Percentiles rank a stretch among this genome's conserved stretches.
Evolutionary conservation across 176 grass and related monocot species (phyloP).

Genomic region (Thinopyrum elongatum): DNA sequence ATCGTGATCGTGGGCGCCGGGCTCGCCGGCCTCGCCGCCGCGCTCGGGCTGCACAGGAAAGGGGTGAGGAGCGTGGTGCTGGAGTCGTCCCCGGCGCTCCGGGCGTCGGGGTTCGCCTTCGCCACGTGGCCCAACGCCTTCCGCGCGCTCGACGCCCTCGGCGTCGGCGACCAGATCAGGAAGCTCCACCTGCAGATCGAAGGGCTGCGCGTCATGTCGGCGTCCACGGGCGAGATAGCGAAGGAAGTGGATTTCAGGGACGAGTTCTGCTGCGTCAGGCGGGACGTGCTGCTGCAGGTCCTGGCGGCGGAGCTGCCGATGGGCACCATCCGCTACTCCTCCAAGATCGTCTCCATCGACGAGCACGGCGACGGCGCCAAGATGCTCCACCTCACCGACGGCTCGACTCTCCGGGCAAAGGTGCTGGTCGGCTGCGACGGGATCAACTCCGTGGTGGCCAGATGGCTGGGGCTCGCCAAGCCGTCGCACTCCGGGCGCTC

Average conservation of each 20-base stretch:
- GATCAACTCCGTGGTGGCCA: conserved; percentile 72
- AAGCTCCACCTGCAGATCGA: conserved; percentile 25
- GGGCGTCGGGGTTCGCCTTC: conserved; percentile 56
- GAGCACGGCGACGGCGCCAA: conserved; percentile 38
- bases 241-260: not conserved
- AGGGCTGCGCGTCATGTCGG: conserved; percentile 14
- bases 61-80: conserved; percentile 70
- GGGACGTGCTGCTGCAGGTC: conserved; percentile 50
- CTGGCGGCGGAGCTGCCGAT: conserved; percentile 54
- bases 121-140: conserved; percentile 61
- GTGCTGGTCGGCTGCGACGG: conserved; percentile 68
- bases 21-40: conserved; percentile 52
- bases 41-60: conserved; percentile 71
- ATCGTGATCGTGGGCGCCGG: conserved; percentile 72
- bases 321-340: conserved; percentile 73
- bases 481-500: conserved; percentile 44
- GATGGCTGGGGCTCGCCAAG: conserved; percentile 47
- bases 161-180: conserved; percentile 65
- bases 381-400: conserved; percentile 62
- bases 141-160: conserved; percentile 67
- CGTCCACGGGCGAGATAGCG: not conserved
- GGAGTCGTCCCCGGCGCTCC: conserved; percentile 64
- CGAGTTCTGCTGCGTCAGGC: conserved; percentile 41
- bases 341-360: conserved; percentile 60
- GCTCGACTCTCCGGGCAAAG: conserved; percentile 61